A percentile compares a stretch with the other conserved stretches of the same genome.
These are phyloP conservation scores for Phytophthora pistaciae DNA, from an alignment of 352 stramenopile genomes.

Conservation along the genomic window DNA sequence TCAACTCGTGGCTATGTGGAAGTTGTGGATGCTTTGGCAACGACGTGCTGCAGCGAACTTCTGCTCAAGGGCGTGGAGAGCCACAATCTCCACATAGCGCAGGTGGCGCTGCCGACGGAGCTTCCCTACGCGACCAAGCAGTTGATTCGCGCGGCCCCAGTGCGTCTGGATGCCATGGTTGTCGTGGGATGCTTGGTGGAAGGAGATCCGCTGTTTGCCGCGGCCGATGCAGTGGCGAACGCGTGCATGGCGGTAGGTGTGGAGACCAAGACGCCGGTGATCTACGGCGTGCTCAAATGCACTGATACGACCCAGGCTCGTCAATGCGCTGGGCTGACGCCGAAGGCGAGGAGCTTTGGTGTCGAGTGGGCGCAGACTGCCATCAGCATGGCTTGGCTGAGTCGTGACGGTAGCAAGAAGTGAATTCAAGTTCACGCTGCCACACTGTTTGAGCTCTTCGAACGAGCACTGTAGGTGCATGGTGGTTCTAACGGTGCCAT, in stretches of 20 bases:
- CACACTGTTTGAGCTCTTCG: too few relatives aligned
- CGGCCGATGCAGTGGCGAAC: constrained; percentile 1
- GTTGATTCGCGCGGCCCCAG: constrained; percentile 8
- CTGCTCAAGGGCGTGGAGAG: constrained; percentile 41
- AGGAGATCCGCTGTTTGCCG: background rate
- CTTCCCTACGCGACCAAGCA: constrained; percentile 44
- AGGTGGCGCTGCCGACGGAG: constrained; percentile 45
- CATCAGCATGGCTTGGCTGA: constrained; percentile 89
- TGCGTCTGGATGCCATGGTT: constrained; percentile 5
- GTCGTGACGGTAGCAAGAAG: background rate
- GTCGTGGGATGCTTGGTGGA: constrained; percentile 4
- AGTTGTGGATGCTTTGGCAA: constrained; percentile 38
- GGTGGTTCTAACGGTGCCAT: too few relatives aligned
- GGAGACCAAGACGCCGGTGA: constrained; percentile 4
- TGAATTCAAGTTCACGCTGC: background rate
- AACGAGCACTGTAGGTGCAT: too few relatives aligned
- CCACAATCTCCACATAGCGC: constrained; percentile 36
- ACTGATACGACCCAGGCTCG: constrained; percentile 5
- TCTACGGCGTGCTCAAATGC: constrained; percentile 6
- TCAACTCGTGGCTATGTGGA: constrained; percentile 36
- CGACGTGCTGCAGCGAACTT: constrained; percentile 41
- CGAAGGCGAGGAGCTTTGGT: constrained; percentile 10
- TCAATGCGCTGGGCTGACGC: constrained; percentile 4
- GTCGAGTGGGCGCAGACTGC: constrained; percentile 91
- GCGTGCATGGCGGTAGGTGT: background rate